Percentiles rank a stretch among this genome's conserved stretches.
phyloP scores from a whole-genome alignment of 2,329 filamentous ascomycete species.

The Penicillium sp. region DNA sequence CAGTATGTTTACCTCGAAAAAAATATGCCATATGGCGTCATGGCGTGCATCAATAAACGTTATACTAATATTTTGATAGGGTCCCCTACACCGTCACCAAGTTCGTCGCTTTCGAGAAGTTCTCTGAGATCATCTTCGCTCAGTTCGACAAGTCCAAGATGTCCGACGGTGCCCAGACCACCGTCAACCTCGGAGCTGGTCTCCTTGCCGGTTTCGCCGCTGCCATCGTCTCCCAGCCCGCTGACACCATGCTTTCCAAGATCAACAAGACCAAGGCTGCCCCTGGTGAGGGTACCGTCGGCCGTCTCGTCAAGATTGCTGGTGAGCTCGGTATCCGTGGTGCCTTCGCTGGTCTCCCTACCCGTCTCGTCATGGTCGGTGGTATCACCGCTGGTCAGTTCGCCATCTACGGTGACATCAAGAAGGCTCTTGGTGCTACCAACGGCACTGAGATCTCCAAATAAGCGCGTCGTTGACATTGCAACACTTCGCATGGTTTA shows the following conservation, averaged over 20 bases:
- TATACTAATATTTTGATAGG: background rate
- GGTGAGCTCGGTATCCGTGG: constrained; percentile 81
- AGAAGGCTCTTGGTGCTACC: constrained; percentile 61
- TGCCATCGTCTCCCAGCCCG: constrained; percentile 77
- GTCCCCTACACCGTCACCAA: constrained; percentile 94
- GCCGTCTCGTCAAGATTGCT: constrained; percentile 79
- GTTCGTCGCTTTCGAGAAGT: constrained; percentile 89
- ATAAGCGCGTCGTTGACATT: background rate
- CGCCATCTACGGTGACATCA: constrained; percentile 80
- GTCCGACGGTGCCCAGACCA: constrained; percentile 77
- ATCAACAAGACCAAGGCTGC: constrained; percentile 76
- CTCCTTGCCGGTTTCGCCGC: constrained; percentile 89
- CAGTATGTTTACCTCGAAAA: constrained; percentile 57
- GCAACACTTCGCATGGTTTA: background rate
- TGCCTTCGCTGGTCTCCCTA: constrained; percentile 88
- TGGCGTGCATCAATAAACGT: no score
- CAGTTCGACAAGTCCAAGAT: constrained; percentile 76
- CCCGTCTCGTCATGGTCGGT: constrained; percentile 88
- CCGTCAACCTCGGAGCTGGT: constrained; percentile 79
- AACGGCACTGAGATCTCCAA: background rate
- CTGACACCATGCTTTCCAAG: constrained; percentile 91
- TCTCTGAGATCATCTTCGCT: constrained; percentile 82
- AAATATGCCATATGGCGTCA: background rate
- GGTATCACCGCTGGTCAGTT: constrained; percentile 79
- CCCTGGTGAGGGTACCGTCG: constrained; percentile 74